Conservation (phyloP, 2,329 filamentous ascomycete genomes). For the Sarocladium strictum region DNA sequence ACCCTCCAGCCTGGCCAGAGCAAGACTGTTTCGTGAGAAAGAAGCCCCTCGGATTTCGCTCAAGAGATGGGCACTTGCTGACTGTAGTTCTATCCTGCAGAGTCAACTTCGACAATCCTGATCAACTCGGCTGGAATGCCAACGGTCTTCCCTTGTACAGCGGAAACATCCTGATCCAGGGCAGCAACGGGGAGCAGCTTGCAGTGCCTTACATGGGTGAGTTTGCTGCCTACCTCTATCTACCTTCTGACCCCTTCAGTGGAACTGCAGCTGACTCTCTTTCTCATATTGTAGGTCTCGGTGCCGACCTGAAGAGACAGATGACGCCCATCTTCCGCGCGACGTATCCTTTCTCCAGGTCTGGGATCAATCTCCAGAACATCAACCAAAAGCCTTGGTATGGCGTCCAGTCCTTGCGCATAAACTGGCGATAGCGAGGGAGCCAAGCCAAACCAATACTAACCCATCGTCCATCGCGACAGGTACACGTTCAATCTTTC, state of each 20-base stretch:
- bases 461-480: neutral
- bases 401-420: no score
- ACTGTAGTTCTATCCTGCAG: slow-evolving; percentile 12
- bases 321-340: slow-evolving; percentile 14
- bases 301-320: slow-evolving; percentile 17
- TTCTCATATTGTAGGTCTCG: slow-evolving; percentile 15
- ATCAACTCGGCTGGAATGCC: slow-evolving; percentile 20
- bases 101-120: slow-evolving; percentile 23
- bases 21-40: slow-evolving; percentile 14
- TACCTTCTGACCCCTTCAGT: neutral
- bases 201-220: slow-evolving; percentile 26
- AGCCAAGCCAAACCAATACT: neutral
- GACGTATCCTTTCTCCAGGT: slow-evolving; percentile 1
- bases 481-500: slow-evolving; percentile 14
- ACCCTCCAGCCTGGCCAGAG: slow-evolving; percentile 19
- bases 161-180: slow-evolving; percentile 25
- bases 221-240: neutral
- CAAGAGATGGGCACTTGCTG: no score
- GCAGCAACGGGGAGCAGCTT: slow-evolving; percentile 24
- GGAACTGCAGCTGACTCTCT: neutral
- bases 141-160: slow-evolving; percentile 26
- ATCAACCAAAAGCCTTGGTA: neutral
- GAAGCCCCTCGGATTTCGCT: neutral
- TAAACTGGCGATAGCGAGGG: no score
- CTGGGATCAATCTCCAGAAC: slow-evolving; percentile 11